These are phyloP conservation scores for Blastocladiella britannica DNA, from an alignment of 192 early-diverging fungal species.

Conservation along the genomic window DNA sequence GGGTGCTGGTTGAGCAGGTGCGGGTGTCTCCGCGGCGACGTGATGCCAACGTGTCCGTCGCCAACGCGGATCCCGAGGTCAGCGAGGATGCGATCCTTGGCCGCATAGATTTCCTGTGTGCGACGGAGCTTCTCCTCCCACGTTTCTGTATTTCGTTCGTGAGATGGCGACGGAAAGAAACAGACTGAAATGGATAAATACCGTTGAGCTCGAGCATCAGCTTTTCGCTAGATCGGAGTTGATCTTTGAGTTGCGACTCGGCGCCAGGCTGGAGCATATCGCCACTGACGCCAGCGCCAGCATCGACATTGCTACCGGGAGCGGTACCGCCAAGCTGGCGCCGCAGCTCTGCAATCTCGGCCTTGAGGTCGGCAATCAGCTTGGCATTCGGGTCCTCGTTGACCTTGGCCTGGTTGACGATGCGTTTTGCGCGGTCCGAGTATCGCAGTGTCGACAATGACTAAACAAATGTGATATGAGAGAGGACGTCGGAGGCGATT, in stretches of 20 bases:
- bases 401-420: slow-evolving; percentile 74
- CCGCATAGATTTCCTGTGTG: slow-evolving; percentile 48
- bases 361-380: slow-evolving; percentile 61
- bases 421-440: slow-evolving; percentile 72
- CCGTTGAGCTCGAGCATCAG: slow-evolving; percentile 54
- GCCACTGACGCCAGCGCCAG: too few relatives aligned
- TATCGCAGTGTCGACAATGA: slow-evolving; percentile 71
- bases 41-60: slow-evolving; percentile 45
- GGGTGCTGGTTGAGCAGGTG: slow-evolving; percentile 80
- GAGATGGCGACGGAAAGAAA: neutral
- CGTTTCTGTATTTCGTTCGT: slow-evolving; percentile 16
- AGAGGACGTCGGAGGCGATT: too few relatives aligned
- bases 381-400: slow-evolving; percentile 70
- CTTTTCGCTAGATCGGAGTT: slow-evolving; percentile 66
- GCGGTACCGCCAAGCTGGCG: slow-evolving; percentile 20
- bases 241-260: slow-evolving; percentile 53
- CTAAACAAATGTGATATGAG: too few relatives aligned
- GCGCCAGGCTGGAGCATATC: too few relatives aligned
- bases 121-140: slow-evolving; percentile 61
- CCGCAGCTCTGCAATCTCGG: slow-evolving; percentile 48
- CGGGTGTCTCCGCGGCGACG: slow-evolving; percentile 53
- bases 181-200: neutral
- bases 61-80: slow-evolving; percentile 61
- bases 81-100: slow-evolving; percentile 49
- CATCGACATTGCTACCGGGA: too few relatives aligned